Conservation (phyloP, 768 basidiomycete genomes). For the Favolaschia claudopus region DNA sequence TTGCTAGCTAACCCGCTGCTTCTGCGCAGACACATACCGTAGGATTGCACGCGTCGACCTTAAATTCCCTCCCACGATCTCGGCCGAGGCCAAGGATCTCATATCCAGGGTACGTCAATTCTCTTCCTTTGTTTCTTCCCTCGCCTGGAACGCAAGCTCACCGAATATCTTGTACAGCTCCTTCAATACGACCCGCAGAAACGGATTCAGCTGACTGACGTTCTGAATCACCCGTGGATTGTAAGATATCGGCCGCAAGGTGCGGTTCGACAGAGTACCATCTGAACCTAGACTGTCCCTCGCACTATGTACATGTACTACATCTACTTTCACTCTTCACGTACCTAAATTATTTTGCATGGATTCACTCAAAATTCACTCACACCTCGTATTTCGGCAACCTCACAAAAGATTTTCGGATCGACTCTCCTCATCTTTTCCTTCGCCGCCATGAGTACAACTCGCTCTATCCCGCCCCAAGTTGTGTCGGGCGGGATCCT, state of each 20-base stretch:
- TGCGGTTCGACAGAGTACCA: too few species aligned
- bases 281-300: too few species aligned
- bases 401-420: too few species aligned
- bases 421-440: too few species aligned
- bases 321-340: too few species aligned
- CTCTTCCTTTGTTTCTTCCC: not conserved
- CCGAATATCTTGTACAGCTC: not conserved
- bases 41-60: slow-evolving; percentile 91
- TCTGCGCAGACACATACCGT: slow-evolving; percentile 78
- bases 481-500: too few species aligned
- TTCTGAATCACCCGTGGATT: not conserved
- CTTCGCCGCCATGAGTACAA: too few species aligned
- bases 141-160: not conserved
- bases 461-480: too few species aligned
- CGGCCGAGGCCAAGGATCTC: slow-evolving; percentile 57
- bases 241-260: not conserved
- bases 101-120: not conserved
- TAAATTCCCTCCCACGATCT: slow-evolving; percentile 63
- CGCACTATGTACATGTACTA: too few species aligned
- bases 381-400: too few species aligned
- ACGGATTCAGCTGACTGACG: not conserved
- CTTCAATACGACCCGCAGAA: not conserved
- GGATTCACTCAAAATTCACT: too few species aligned
- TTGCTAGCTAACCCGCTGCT: not conserved
- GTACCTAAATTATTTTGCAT: too few species aligned